These are phyloP conservation scores for Leptographium galeiforme DNA, from an alignment of 2,329 filamentous ascomycete species.

Conservation along the genomic window DNA sequence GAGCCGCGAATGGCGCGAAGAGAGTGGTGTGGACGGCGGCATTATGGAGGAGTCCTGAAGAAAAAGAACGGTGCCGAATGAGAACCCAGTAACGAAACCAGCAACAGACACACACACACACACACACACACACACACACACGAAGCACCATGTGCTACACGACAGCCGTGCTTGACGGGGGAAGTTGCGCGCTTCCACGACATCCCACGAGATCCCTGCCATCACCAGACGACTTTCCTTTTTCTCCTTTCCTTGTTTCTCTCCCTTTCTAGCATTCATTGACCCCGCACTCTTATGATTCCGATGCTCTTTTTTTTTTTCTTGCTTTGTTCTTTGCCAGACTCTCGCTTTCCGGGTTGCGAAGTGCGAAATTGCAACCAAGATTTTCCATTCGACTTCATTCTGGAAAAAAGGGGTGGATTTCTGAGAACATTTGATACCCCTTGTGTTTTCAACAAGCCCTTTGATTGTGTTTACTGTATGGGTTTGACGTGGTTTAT, in stretches of 20 bases:
- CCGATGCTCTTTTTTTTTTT: background rate
- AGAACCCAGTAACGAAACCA: background rate
- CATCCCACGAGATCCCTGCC: background rate
- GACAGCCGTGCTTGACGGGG: background rate
- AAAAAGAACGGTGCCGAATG: background rate
- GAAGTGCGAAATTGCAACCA: background rate
- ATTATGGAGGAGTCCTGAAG: slow-evolving; percentile 45
- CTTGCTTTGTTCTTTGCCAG: background rate
- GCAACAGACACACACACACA: background rate
- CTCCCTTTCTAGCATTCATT: background rate
- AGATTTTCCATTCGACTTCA: background rate
- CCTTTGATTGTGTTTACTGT: background rate
- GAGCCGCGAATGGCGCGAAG: slow-evolving; percentile 85
- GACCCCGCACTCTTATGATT: background rate
- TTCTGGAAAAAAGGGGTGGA: background rate
- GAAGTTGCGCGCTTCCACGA: too few relatives aligned
- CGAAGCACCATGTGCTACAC: background rate
- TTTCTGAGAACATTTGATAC: slow-evolving; percentile 1
- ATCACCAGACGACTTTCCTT: too few relatives aligned
- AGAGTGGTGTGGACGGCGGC: slow-evolving; percentile 58
- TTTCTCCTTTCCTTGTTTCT: background rate
- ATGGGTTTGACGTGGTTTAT: background rate
- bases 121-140: background rate
- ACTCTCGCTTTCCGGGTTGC: background rate
- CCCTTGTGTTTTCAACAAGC: background rate